These are phyloP conservation scores for Zhuliangozyma blackwelliae DNA, from an alignment of 1,139 yeast genomes.

Conservation along the genomic window DNA sequence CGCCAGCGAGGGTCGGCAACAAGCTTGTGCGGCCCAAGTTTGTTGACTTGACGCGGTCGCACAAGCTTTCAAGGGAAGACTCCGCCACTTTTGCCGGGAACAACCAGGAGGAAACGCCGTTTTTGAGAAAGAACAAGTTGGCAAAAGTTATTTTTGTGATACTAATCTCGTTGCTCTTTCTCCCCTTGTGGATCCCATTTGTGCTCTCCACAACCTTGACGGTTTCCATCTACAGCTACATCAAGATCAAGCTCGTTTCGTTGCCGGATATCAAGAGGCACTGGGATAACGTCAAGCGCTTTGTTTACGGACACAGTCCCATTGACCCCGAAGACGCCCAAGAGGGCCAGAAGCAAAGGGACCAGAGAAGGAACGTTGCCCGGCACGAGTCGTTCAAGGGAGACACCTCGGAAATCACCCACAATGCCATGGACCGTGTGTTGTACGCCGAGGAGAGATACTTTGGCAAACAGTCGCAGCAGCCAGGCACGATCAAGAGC, in stretches of 20 bases:
- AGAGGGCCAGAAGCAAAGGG: constrained; percentile 29
- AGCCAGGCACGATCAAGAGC: constrained; percentile 3
- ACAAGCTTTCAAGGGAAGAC: constrained; percentile 12
- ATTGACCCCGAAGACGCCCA: constrained; percentile 31
- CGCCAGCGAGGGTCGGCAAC: constrained; percentile 29
- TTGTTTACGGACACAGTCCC: constrained; percentile 31
- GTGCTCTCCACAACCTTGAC: constrained; percentile 39
- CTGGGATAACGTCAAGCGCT: constrained; percentile 31
- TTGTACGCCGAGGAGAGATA: constrained; percentile 37
- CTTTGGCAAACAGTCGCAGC: constrained; percentile 12
- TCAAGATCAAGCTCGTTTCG: constrained; percentile 25
- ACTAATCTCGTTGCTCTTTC: constrained; percentile 27
- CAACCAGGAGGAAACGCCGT: constrained; percentile 37
- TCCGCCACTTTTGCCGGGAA: constrained; percentile 20
- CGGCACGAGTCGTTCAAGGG: constrained; percentile 40
- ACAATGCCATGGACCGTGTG: constrained; percentile 34
- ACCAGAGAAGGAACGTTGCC: constrained; percentile 22
- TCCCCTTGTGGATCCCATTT: constrained; percentile 54
- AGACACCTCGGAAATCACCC: constrained; percentile 38
- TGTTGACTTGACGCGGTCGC: constrained; percentile 45
- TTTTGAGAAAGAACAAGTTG: constrained; percentile 26
- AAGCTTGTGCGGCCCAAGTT: constrained; percentile 46
- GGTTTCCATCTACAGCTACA: constrained; percentile 34
- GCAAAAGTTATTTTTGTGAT: constrained; percentile 28
- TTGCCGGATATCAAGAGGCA: constrained; percentile 24